These are phyloP conservation scores for Tuctoria greenei DNA, from an alignment of 176 grass and related monocot genomes.

Conservation along the genomic window DNA sequence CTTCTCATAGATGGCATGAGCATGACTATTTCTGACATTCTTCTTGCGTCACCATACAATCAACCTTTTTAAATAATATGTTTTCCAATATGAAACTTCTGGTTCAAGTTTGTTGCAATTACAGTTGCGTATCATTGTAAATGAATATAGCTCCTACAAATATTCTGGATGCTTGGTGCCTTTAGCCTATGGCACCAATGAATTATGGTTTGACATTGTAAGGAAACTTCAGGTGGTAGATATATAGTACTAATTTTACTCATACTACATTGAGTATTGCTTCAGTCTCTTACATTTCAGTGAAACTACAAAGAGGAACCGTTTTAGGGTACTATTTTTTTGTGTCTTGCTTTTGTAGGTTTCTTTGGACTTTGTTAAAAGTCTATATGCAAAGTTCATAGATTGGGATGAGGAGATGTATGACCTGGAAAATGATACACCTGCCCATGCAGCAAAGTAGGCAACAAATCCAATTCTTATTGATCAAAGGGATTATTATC, in stretches of 20 bases:
- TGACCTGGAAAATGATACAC: constrained; percentile 78
- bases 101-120: not conserved
- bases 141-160: not conserved
- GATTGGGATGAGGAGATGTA: constrained; percentile 99
- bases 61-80: constrained; percentile 10
- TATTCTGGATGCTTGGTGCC: constrained; percentile 14
- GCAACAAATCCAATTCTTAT: not conserved
- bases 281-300: constrained; percentile 2
- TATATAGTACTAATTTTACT: not conserved
- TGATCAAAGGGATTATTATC: not conserved
- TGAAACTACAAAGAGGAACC: not conserved
- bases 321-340: not conserved
- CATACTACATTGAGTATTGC: not conserved
- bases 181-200: not conserved
- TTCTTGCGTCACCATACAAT: not conserved
- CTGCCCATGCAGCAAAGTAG: constrained; percentile 97
- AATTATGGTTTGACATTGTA: not conserved
- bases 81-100: not conserved
- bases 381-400: constrained; percentile 97
- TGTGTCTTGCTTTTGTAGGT: constrained; percentile 47
- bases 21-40: constrained; percentile 4
- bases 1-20: constrained; percentile 21
- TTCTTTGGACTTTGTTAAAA: constrained; percentile 94
- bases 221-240: not conserved
- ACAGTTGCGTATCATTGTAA: not conserved